Conservation (phyloP, 805 yeast species). For the Candida sanyiensis region DNA sequence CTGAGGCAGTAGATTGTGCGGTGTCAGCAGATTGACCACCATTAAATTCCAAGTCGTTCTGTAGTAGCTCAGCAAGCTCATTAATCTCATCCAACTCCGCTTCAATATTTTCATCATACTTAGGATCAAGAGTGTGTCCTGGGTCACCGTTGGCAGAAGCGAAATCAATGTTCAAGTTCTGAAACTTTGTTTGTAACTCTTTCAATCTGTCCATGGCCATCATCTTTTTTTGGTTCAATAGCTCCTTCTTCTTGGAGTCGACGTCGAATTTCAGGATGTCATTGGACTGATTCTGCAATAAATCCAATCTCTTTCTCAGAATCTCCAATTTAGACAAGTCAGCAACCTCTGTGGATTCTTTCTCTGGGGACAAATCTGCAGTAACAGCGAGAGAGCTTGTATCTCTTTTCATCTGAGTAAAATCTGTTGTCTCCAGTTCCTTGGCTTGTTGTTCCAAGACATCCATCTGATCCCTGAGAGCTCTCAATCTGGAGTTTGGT, state of each 20-base stretch:
- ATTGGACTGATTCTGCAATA: conserved; percentile 68
- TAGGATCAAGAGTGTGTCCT: conserved; percentile 33
- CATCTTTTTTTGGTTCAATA: conserved; percentile 52
- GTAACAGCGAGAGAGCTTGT: conserved; percentile 17
- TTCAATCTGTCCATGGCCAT: conserved; percentile 67
- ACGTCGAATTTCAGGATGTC: conserved; percentile 65
- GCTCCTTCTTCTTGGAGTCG: conserved; percentile 44
- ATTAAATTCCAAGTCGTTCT: conserved; percentile 12
- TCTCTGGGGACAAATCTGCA: conserved; percentile 23
- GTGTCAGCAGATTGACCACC: not conserved
- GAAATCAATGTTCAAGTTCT: conserved; percentile 58
- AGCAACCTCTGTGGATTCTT: conserved; percentile 39
- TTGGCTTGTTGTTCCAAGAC: conserved; percentile 79
- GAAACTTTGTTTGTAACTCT: conserved; percentile 61
- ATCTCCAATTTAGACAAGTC: conserved; percentile 51
- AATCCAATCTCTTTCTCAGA: conserved; percentile 52
- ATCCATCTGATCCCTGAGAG: conserved; percentile 78
- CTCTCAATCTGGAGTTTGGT: conserved; percentile 71
- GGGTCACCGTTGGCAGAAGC: conserved; percentile 16
- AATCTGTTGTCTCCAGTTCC: conserved; percentile 80
- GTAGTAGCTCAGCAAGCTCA: conserved; percentile 20
- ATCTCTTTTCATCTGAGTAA: conserved; percentile 41
- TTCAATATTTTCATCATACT: conserved; percentile 35
- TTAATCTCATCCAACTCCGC: conserved; percentile 31
- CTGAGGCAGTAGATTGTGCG: not conserved